Evolutionary conservation across 2,329 filamentous ascomycete species (phyloP).

Genomic region (Hortaea sp.): DNA sequence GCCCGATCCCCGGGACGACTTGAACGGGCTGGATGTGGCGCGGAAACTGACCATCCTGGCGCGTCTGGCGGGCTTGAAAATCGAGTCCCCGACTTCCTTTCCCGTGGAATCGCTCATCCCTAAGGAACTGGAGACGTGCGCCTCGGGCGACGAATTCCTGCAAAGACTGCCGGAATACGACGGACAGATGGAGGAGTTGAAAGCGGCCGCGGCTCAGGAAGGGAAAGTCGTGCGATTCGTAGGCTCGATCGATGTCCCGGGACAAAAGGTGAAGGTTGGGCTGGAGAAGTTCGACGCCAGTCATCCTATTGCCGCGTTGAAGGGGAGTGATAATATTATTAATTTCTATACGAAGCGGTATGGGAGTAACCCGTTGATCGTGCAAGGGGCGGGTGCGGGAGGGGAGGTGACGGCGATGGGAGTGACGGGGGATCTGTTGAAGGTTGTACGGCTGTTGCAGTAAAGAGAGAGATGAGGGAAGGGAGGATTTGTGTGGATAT

Average conservation of each 20-base stretch:
- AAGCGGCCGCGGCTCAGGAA: conserved; percentile 71
- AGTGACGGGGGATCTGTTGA: conserved; percentile 85
- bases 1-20: conserved; percentile 74
- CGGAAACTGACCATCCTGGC: conserved; percentile 92
- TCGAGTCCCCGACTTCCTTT: conserved; percentile 79
- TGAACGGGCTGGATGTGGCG: conserved; percentile 86
- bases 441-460: conserved; percentile 63
- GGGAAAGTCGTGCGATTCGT: conserved; percentile 93
- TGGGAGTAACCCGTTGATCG: conserved; percentile 78
- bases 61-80: conserved; percentile 67
- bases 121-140: conserved; percentile 65
- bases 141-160: conserved; percentile 78
- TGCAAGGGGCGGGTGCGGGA: conserved; percentile 86
- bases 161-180: conserved; percentile 72
- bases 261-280: conserved; percentile 78
- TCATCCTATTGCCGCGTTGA: conserved; percentile 85
- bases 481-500: too few species aligned
- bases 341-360: conserved; percentile 97
- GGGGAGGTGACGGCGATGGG: conserved; percentile 97
- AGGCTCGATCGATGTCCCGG: conserved; percentile 79
- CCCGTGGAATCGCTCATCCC: conserved; percentile 92
- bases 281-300: conserved; percentile 73
- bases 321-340: conserved; percentile 98
- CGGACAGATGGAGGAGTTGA: conserved; percentile 77
- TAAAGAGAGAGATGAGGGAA: too few species aligned